Base-by-base conservation (phyloP, 805 yeast genomes). In the Metschnikowia cubensis region DNA sequence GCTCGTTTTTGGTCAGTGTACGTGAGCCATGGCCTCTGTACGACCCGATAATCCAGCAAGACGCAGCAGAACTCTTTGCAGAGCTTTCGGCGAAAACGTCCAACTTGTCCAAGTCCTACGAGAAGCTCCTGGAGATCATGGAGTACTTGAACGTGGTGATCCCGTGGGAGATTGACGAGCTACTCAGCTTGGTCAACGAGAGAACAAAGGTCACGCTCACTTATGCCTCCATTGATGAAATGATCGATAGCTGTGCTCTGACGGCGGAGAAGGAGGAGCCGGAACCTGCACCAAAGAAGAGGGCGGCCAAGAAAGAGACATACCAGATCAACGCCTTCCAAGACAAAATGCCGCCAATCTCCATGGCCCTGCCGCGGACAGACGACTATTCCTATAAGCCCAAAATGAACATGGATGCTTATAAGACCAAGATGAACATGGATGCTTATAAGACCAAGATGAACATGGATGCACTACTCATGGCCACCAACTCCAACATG, bases 161-260 rank as follows among this genome's bases (percentile, higher is more conserved):
- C 46, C 75, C 81, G 21, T 83, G 87, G 87, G 82, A 80, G 48
- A 68, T 77, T 29, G 77, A 77, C 44, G 78, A 79, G 52, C 62
- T 83, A 35, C 56, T 82, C 41, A 84, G 82, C 36, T 64, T 83
- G 31, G 75, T 73, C 2, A 73, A 73, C 53, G 77, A 73, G 55
- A 51, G 75, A 36, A 69, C 68, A 5, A 73, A 73, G 50, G 69
- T 73, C 17, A 70, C 75, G 1, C 58, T 73, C 13, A 70, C 73
- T 39, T 83, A 82, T 56, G 69, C 78, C 10, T 81, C 86, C 17
- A 80, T 80, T 39, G 83, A 77, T 47, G 87, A 83, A 57, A 74
- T 83, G 41, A 80, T 83, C 2, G 80, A 81, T 22, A 77, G 85
- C 59, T 81, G 86, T 53, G 73, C 80, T 11, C 79, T 77, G 59